phyloP scores from a whole-genome alignment of 1,139 yeast genomes.

The Suzukiozyma palmioleophila region DNA sequence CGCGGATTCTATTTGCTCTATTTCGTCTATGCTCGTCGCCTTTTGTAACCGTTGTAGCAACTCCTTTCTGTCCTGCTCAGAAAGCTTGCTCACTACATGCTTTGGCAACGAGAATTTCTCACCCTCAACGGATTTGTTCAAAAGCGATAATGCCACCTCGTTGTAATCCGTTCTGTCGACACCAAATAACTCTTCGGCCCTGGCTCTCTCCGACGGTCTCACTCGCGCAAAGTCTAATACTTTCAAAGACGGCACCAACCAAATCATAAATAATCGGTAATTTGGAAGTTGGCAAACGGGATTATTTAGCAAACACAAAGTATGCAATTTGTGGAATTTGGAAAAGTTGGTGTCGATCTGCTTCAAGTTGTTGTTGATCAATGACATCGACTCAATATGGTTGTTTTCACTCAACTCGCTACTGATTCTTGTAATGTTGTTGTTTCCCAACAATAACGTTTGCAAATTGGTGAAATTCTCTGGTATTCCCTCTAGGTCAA shows the following conservation, averaged over 20 bases:
- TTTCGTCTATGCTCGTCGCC: constrained; percentile 71
- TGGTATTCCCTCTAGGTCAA: constrained; percentile 52
- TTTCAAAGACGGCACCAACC: constrained; percentile 58
- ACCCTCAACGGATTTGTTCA: constrained; percentile 5
- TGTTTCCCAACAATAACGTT: constrained; percentile 54
- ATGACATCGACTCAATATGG: constrained; percentile 44
- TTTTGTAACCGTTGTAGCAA: constrained; percentile 50
- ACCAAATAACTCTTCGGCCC: constrained; percentile 47
- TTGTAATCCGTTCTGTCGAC: constrained; percentile 8
- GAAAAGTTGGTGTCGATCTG: constrained; percentile 26
- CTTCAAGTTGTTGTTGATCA: constrained; percentile 48
- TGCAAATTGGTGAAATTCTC: constrained; percentile 33
- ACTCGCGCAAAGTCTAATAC: constrained; percentile 67
- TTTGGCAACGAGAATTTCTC: constrained; percentile 7
- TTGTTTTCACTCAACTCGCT: constrained; percentile 9
- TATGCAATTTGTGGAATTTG: constrained; percentile 34
- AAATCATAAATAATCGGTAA: constrained; percentile 58
- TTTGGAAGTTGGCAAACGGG: constrained; percentile 51
- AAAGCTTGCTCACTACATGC: constrained; percentile 33
- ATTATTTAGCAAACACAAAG: constrained; percentile 56
- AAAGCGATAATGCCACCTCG: constrained; percentile 11
- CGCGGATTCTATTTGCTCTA: constrained; percentile 57
- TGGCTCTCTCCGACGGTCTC: constrained; percentile 47
- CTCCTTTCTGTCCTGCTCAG: constrained; percentile 48
- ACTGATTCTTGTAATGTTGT: constrained; percentile 36